phyloP scores from a whole-genome alignment of 768 basidiomycete genomes.

The Amanita molliuscula region DNA sequence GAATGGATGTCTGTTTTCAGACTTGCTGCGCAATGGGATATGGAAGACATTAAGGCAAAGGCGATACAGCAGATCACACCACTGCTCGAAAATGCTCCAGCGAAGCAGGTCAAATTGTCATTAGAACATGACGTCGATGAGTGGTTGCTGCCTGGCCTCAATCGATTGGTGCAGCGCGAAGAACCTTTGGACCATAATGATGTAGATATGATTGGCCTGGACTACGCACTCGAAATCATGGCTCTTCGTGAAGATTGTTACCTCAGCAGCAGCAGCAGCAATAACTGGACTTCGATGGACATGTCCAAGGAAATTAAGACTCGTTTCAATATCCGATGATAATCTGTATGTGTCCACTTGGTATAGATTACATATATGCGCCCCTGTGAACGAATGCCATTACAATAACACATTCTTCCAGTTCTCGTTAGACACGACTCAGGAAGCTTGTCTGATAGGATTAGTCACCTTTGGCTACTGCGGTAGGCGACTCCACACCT shows the following conservation, averaged over 20 bases:
- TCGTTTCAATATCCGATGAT: neutral
- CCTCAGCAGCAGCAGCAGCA: too few relatives aligned
- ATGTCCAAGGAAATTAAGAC: neutral
- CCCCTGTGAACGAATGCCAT: too few relatives aligned
- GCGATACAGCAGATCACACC: conserved; percentile 18
- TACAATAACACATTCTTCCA: too few relatives aligned
- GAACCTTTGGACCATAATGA: conserved; percentile 17
- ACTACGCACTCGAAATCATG: conserved; percentile 2
- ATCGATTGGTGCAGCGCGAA: conserved; percentile 11
- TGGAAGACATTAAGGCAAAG: conserved; percentile 14
- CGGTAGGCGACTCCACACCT: too few relatives aligned
- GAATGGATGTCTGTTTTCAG: conserved; percentile 24
- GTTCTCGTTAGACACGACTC: too few relatives aligned
- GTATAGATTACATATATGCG: too few relatives aligned
- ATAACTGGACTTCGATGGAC: too few relatives aligned
- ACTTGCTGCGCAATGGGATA: conserved; percentile 26
- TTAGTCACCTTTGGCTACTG: too few relatives aligned
- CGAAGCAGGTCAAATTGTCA: conserved; percentile 17
- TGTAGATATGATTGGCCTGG: conserved; percentile 8
- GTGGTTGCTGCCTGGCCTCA: conserved; percentile 18
- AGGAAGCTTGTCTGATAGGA: too few relatives aligned
- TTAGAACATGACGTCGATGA: conserved; percentile 14
- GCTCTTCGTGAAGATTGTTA: neutral
- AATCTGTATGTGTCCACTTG: neutral
- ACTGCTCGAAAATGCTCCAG: conserved; percentile 7